Percentiles rank a stretch among this genome's conserved stretches.
phyloP scores from a whole-genome alignment of 257 asterid genomes.

The Plectranthus barbatus region DNA sequence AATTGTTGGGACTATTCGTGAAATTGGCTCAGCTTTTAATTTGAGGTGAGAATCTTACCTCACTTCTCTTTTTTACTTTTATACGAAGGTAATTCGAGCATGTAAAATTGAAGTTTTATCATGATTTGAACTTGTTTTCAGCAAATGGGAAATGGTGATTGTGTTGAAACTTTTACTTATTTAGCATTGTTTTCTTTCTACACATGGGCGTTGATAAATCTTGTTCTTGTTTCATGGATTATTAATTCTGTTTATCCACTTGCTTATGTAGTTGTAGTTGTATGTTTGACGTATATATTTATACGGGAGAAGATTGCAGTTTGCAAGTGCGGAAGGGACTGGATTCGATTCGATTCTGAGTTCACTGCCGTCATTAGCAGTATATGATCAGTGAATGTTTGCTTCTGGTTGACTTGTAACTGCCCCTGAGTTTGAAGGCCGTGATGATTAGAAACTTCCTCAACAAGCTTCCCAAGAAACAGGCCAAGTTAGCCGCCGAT shows the following conservation, averaged over 20 bases:
- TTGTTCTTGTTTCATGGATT: constrained; percentile 3
- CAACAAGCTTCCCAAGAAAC: constrained; percentile 71
- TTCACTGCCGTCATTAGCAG: constrained; percentile 6
- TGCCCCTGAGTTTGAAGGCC: too few relatives aligned
- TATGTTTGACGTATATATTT: constrained; percentile 13
- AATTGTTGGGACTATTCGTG: constrained; percentile 28
- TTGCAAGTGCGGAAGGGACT: neutral
- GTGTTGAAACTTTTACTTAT: neutral
- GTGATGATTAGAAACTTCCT: constrained; percentile 71
- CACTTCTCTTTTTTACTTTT: neutral
- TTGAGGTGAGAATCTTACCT: constrained; percentile 34
- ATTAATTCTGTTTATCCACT: constrained; percentile 9
- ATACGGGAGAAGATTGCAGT: constrained; percentile 16
- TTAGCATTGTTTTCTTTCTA: neutral
- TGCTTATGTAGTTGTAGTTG: neutral
- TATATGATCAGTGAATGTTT: too few relatives aligned
- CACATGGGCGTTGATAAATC: neutral
- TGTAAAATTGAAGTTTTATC: constrained; percentile 14
- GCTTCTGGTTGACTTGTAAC: constrained; percentile 1
- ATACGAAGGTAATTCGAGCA: neutral
- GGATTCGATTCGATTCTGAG: too few relatives aligned
- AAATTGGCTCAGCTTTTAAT: constrained; percentile 13
- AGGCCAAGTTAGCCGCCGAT: constrained; percentile 55
- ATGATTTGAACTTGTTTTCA: constrained; percentile 5
- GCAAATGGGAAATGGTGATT: constrained; percentile 7